Evolutionary conservation across 164 flowering plant genomes (phyloP), one percentile per base, ranked within the genome.

Genomic region (Magnolia officinalis): DNA sequence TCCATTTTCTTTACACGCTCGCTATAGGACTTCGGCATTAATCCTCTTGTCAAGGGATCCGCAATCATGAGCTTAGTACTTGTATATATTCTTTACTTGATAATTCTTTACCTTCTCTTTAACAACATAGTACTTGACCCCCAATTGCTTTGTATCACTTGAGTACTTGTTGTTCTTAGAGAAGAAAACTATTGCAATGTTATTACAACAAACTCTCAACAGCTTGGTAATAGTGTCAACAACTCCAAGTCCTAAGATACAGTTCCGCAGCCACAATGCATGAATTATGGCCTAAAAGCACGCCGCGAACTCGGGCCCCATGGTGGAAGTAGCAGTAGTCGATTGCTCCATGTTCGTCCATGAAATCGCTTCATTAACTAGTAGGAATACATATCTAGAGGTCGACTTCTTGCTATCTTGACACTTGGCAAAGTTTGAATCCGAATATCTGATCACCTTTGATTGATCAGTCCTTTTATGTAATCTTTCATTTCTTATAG

Each of bases 241-340:
- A 70, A 70, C 29, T 20, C 72, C 72, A 70, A 70, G 59, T 20
- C 72, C 72, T 49, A 9, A 49, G 23, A 70, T 70, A 19, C 1
- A 70, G 23, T 50, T 70, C 8, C 59, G 58, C 24, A 70, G 11
- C 13, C 26, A 50, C 4, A 70, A 16, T 16, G 72, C 72, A 2
- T 70, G 19, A 45, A 2, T 20, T 19, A 3, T 8, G 6, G 29
- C 72, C 8, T 70, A 52, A 4, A 18, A 70, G 37, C 72, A 70
- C 0, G 31, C 31, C 72, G n/a, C 58, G 0, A 45, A 70, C 20
- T 70, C 19, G 2, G 72, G 58, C 21, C 50, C 58, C 52, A 70
- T 45, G 19, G 29, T 70, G 24, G 55, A 50, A 5, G 26, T 7
- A 45, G 59, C 26, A 19, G 20, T 9, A 16, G 21, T 16, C 13